Evolutionary conservation across 2,329 filamentous ascomycete species (phyloP).

Genomic region (Botryosphaeria dothidea): DNA sequence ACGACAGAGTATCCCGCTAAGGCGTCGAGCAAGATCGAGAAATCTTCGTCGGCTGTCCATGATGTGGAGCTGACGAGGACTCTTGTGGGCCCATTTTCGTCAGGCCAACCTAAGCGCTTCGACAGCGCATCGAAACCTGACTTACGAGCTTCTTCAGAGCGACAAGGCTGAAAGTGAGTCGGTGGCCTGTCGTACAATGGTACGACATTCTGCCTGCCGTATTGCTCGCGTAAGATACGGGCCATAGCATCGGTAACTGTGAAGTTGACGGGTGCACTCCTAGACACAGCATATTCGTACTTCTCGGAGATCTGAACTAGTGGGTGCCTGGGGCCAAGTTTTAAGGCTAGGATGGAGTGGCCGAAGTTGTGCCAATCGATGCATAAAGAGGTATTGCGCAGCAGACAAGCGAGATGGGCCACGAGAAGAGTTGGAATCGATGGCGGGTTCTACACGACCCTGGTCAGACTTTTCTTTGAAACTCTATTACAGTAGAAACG

Average conservation of each 20-base stretch:
- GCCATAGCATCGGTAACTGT: slow-evolving; percentile 91
- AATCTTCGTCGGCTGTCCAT: slow-evolving; percentile 97
- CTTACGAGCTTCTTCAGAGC: slow-evolving; percentile 44
- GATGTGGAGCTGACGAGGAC: slow-evolving; percentile 92
- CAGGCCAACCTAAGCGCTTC: slow-evolving; percentile 63
- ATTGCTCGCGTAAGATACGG: slow-evolving; percentile 60
- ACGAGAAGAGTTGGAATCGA: slow-evolving; percentile 88
- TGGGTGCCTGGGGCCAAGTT: slow-evolving; percentile 64
- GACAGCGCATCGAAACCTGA: slow-evolving; percentile 27
- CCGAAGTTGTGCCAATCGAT: slow-evolving; percentile 99
- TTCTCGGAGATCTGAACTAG: slow-evolving; percentile 74
- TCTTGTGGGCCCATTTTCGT: slow-evolving; percentile 63
- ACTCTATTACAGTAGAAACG: neutral
- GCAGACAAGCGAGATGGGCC: slow-evolving; percentile 68
- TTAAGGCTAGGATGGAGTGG: slow-evolving; percentile 81
- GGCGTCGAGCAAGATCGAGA: slow-evolving; percentile 81
- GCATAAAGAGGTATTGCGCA: slow-evolving; percentile 79
- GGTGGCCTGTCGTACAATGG: slow-evolving; percentile 82
- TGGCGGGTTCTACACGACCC: slow-evolving; percentile 72
- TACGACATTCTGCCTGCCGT: slow-evolving; percentile 20
- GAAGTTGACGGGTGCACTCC: slow-evolving; percentile 71
- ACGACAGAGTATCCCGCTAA: slow-evolving; percentile 71
- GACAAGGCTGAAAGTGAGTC: slow-evolving; percentile 73
- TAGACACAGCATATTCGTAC: slow-evolving; percentile 76
- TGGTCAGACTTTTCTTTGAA: neutral